phyloP scores from a whole-genome alignment of 805 yeast genomes.

The Candida chilensis region DNA sequence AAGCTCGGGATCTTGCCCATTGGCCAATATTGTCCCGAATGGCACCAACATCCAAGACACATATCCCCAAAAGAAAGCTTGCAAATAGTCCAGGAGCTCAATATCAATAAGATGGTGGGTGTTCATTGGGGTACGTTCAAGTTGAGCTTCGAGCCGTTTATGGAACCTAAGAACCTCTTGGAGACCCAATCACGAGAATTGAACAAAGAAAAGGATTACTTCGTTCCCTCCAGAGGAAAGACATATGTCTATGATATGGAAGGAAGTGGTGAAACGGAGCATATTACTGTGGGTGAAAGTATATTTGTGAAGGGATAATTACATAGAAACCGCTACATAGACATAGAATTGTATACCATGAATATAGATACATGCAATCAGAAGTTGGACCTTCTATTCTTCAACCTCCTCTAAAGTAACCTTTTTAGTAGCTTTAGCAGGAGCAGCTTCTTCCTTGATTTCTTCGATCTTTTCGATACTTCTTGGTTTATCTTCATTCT shows the following conservation, averaged over 20 bases:
- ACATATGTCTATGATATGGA: constrained; percentile 46
- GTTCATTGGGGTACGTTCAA: constrained; percentile 97
- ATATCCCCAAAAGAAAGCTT: constrained; percentile 74
- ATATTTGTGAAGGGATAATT: too few species aligned
- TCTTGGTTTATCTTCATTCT: constrained; percentile 8
- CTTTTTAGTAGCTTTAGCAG: constrained; percentile 12
- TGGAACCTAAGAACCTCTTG: constrained; percentile 69
- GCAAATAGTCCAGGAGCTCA: constrained; percentile 53
- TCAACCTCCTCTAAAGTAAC: constrained; percentile 18
- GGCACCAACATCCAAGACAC: constrained; percentile 91
- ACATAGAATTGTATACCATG: too few species aligned
- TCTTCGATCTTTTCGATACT: constrained; percentile 4
- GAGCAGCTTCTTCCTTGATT: constrained; percentile 1
- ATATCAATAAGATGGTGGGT: constrained; percentile 62
- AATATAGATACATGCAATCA: too few species aligned
- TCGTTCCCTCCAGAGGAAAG: constrained; percentile 70
- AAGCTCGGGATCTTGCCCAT: constrained; percentile 75
- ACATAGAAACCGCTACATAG: too few species aligned
- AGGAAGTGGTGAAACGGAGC: too few species aligned
- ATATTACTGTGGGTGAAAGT: too few species aligned
- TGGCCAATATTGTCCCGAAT: constrained; percentile 90
- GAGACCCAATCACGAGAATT: constrained; percentile 36
- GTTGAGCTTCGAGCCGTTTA: constrained; percentile 76
- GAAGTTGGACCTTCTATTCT: too few species aligned
- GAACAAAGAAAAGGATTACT: constrained; percentile 26